Percentiles rank a stretch among this genome's conserved stretches.
These are phyloP conservation scores for Dactylellina drechsleri DNA, from an alignment of 2,329 filamentous ascomycete genomes.

Conservation along the genomic window DNA sequence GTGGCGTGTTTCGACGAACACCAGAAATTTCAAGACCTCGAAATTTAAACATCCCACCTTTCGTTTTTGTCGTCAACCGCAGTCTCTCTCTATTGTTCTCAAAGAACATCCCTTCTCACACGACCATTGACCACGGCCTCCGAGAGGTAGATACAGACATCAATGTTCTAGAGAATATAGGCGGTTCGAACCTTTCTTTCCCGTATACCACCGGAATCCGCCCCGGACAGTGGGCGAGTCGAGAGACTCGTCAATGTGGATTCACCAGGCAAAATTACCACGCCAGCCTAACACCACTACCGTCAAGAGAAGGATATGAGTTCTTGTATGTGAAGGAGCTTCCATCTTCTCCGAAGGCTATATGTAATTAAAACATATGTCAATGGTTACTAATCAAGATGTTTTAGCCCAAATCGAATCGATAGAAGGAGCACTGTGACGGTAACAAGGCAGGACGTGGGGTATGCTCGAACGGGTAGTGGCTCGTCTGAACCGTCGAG, in stretches of 20 bases:
- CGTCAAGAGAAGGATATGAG: constrained; percentile 37
- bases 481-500: constrained; percentile 66
- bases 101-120: background rate
- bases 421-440: constrained; percentile 36
- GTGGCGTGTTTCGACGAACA: constrained; percentile 43
- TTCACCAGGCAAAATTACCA: constrained; percentile 15
- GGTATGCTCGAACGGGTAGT: constrained; percentile 67
- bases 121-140: background rate
- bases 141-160: background rate
- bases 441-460: constrained; percentile 55
- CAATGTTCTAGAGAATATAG: constrained; percentile 12
- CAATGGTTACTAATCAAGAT: constrained; percentile 5
- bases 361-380: background rate
- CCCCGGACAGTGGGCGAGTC: constrained; percentile 3
- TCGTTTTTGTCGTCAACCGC: no score
- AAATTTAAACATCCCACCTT: constrained; percentile 2
- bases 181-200: background rate
- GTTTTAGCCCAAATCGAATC: constrained; percentile 12
- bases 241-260: constrained; percentile 39
- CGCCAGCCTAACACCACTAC: background rate
- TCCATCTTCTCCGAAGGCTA: background rate
- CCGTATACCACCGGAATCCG: background rate
- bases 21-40: constrained; percentile 21
- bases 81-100: background rate
- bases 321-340: constrained; percentile 18